Evolutionary conservation across 1,284 basidiomycete genomes (phyloP), one percentile per base, ranked within the genome.

Genomic region (Heterobasidion annosum): DNA sequence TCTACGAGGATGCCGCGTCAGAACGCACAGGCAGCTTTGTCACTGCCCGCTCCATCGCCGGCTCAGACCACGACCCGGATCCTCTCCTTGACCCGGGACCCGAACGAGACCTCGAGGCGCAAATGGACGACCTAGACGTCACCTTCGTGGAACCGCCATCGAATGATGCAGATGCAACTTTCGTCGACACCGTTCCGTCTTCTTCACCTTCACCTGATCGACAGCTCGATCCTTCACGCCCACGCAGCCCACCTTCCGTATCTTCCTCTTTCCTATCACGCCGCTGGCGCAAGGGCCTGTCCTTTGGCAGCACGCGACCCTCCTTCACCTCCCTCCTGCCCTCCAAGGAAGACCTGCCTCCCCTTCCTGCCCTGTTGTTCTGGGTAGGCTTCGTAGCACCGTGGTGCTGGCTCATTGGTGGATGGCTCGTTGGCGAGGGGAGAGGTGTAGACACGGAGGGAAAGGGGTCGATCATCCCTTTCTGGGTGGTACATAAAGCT

Each of bases 321-420:
- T 56, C 55, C 12, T 60, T 62, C 55, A 50, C 55, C n/a, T 34
- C 57, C 25, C 60, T 59, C 42, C 52, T 58, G 45, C n/a, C 35
- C 49, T 32, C 35, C 34, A 19, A 49, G 42, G 42, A 32, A n/a
- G 44, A 53, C 16, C 54, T 42, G 62, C 67, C 8, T 56, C 66
- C 16, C 62, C 67, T 2, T 73, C 82, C 16, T 77, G 77, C 62
- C 74, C 37, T 82, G 62, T 68, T 85, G 10, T 88, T 88, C 68
- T 88, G 82, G 81, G 57, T 82, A 0, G 85, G 85, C 1, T 88
- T 88, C 59, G 55, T 85, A 44, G 77, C 67, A 68, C 85, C 65
- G 52, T 86, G 67, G 74, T 88, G 64, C 61, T 88, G 85, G 85
- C 73, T 88, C 40, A 73, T 88, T 13, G 85, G 85, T 0, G 85